Base-by-base conservation (phyloP, 495 filamentous ascomycete genomes). In the Aspergillus kassunensis region DNA sequence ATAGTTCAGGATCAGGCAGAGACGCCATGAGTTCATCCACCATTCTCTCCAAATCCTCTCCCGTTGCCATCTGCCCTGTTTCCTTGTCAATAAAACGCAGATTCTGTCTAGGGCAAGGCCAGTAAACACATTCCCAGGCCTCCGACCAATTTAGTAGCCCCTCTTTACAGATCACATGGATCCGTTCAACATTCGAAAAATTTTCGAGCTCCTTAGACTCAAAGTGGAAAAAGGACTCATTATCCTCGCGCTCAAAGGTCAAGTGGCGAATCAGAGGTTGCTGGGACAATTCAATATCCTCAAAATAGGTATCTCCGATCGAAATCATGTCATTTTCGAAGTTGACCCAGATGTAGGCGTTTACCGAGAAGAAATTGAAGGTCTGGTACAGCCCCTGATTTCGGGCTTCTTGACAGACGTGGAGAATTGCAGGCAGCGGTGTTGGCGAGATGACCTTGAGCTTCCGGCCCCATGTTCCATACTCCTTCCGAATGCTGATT, bases 271-370 rank as follows among this genome's bases (percentile, higher is more conserved):
- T 30, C 27, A 31, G 25, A 3, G 33, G n/a, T 11, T 11, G 25
- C 1, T 33, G 2, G 13, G 6, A 9, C 1, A n/a, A 4, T 33
- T 4, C 3, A 20, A 45, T 11, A 2, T 29, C 8, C 4, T 31
- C 6, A 20, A 33, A 19, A 11, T 19, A 19, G 2, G 43, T 33
- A 16, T 16, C 3, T 16, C 43, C 43, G 15, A 45, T 45, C 7
- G 43, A 30, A 12, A 45, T 33, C 43, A 45, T 45, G 8, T 45
- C 43, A 7, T 18, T 33, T 13, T 45, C 25, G 33, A 45, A 45
- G 43, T 45, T 45, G 1, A 45, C 43, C 43, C 43, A 45, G 43
- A 33, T 19, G 18, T 45, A 45, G 42, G 42, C 24, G 13, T 23
- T 29, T 29, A 11, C 11, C 27, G 12, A 6, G 23, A 10, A 21